Percentiles rank a stretch among this genome's conserved stretches.
Conservation (phyloP, 2,329 filamentous ascomycete species). For the Herpotrichia juniperi region DNA sequence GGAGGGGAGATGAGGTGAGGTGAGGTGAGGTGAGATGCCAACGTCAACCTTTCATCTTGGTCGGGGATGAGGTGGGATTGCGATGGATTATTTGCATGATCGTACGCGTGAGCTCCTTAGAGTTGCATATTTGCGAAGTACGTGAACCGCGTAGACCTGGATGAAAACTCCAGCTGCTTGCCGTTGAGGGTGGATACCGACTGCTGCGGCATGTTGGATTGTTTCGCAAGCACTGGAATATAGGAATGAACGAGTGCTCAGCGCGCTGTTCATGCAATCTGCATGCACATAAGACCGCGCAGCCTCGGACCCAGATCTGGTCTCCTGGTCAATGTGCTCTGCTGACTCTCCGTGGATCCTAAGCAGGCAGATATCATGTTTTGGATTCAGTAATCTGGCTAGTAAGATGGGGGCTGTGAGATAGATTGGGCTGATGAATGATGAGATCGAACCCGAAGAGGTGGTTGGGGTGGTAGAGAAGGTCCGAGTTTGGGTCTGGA, state of each 20-base stretch:
- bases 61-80: too few species aligned
- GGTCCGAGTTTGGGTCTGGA: background rate
- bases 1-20: background rate
- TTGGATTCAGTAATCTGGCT: background rate
- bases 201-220: too few species aligned
- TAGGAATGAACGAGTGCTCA: too few species aligned
- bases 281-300: slow-evolving; percentile 1
- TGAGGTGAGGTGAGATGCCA: background rate
- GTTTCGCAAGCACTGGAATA: too few species aligned
- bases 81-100: too few species aligned
- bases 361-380: slow-evolving; percentile 4
- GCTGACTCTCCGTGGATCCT: too few species aligned
- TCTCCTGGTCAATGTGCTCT: background rate
- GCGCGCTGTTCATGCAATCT: background rate
- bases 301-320: background rate
- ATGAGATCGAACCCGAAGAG: background rate
- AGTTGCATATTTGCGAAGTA: too few species aligned
- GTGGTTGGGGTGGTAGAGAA: background rate
- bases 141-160: too few species aligned
- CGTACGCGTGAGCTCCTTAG: too few species aligned
- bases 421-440: background rate
- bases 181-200: too few species aligned
- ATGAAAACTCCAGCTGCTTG: too few species aligned
- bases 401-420: background rate
- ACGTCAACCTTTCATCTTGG: too few species aligned